phyloP scores from a whole-genome alignment of 768 basidiomycete genomes.

The Leccinum subtestaceum region DNA sequence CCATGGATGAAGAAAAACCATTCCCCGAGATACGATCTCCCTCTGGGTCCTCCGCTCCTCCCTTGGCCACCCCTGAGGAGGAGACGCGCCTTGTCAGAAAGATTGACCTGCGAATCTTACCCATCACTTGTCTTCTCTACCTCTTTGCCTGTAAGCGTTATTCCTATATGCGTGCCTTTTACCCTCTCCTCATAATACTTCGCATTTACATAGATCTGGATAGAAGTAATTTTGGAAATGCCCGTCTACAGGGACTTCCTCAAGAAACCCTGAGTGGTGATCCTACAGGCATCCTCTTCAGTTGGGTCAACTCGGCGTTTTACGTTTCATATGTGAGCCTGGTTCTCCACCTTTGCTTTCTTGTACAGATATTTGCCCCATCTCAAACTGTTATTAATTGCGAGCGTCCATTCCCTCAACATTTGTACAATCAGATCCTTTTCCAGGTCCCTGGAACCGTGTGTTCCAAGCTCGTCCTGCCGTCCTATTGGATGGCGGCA shows the following conservation, averaged over 20 bases:
- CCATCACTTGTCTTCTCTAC: slow-evolving; percentile 68
- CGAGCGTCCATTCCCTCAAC: not conserved
- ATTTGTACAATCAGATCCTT: slow-evolving; percentile 47
- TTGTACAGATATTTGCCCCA: not conserved
- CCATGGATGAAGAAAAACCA: slow-evolving; percentile 22
- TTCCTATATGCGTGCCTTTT: not conserved
- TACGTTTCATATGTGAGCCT: slow-evolving; percentile 70
- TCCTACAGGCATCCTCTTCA: slow-evolving; percentile 60
- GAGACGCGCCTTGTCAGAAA: slow-evolving; percentile 39
- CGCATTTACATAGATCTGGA: slow-evolving; percentile 46
- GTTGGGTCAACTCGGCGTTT: slow-evolving; percentile 76
- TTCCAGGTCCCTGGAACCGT: slow-evolving; percentile 68
- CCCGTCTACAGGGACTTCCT: slow-evolving; percentile 70
- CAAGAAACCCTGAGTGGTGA: slow-evolving; percentile 66
- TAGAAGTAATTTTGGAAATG: slow-evolving; percentile 76
- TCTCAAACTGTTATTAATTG: slow-evolving; percentile 17
- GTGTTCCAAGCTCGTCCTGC: slow-evolving; percentile 64
- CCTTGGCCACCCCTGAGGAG: slow-evolving; percentile 30
- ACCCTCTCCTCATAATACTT: not conserved
- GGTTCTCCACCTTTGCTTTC: not conserved
- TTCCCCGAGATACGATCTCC: not conserved
- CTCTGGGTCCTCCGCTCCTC: not conserved
- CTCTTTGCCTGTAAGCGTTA: slow-evolving; percentile 65
- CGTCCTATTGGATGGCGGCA: slow-evolving; percentile 63
- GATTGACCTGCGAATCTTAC: slow-evolving; percentile 35